These are phyloP conservation scores for Venturia carpophila DNA, from an alignment of 2,329 filamentous ascomycete genomes.

Conservation along the genomic window DNA sequence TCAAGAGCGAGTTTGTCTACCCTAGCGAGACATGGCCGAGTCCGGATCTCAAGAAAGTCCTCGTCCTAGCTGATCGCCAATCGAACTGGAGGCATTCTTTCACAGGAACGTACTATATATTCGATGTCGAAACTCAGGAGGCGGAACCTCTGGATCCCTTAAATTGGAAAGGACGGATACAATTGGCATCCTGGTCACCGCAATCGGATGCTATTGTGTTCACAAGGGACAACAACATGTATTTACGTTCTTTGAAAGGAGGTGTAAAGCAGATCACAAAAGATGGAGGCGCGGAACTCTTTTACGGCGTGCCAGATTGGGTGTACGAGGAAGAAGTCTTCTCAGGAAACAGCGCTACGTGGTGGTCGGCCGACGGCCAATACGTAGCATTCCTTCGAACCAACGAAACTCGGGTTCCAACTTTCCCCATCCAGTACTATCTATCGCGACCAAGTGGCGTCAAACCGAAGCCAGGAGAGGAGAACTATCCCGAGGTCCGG, in stretches of 20 bases:
- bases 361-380: conserved; percentile 89
- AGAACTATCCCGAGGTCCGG: conserved; percentile 82
- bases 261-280: conserved; percentile 66
- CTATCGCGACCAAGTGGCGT: conserved; percentile 75
- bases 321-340: conserved; percentile 90
- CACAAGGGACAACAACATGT: conserved; percentile 85
- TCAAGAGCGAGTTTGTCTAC: conserved; percentile 47
- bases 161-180: conserved; percentile 57
- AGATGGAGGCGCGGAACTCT: conserved; percentile 80
- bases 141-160: conserved; percentile 69
- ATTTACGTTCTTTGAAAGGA: conserved; percentile 59
- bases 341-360: conserved; percentile 69
- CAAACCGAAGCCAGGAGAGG: conserved; percentile 59
- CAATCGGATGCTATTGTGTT: conserved; percentile 82
- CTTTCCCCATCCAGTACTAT: conserved; percentile 91
- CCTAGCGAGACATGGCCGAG: conserved; percentile 65
- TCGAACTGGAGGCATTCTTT: conserved; percentile 87
- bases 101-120: conserved; percentile 80
- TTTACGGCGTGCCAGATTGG: conserved; percentile 97
- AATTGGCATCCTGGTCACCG: conserved; percentile 86
- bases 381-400: conserved; percentile 88
- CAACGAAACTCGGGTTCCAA: conserved; percentile 84
- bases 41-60: conserved; percentile 73
- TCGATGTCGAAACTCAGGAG: conserved; percentile 74
- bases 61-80: conserved; percentile 64